These are phyloP conservation scores for Phaeotremella fagi DNA, from an alignment of 768 basidiomycete species.

Conservation along the genomic window DNA sequence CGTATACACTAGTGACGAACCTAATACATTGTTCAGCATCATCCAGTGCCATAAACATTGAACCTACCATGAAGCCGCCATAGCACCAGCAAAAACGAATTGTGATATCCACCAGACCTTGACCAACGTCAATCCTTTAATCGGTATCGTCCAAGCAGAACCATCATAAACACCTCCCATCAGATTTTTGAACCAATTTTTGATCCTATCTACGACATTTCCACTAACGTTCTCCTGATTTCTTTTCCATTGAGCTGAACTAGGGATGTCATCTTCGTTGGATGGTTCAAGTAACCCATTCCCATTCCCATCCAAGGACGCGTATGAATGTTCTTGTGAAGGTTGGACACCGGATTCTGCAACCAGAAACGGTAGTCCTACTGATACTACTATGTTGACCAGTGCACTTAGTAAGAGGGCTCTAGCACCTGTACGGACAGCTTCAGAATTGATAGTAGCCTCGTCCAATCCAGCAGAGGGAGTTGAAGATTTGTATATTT, in stretches of 20 bases:
- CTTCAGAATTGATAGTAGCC: conserved; percentile 51
- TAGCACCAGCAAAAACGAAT: conserved; percentile 65
- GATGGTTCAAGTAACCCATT: background rate
- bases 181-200: conserved; percentile 1
- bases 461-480: conserved; percentile 53
- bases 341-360: conserved; percentile 33
- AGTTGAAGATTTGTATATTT: conserved; percentile 62
- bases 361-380: conserved; percentile 65
- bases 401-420: conserved; percentile 75
- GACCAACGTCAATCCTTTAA: conserved; percentile 45
- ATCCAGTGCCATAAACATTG: background rate
- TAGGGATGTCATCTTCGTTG: background rate
- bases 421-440: conserved; percentile 75
- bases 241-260: conserved; percentile 19
- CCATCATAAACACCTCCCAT: conserved; percentile 9
- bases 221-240: conserved; percentile 17
- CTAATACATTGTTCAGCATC: conserved; percentile 54
- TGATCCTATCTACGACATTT: conserved; percentile 4
- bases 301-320: conserved; percentile 9
- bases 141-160: conserved; percentile 31
- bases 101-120: conserved; percentile 73
- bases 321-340: conserved; percentile 1
- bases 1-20: conserved; percentile 63
- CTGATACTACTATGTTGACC: conserved; percentile 62
- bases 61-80: conserved; percentile 78